These are phyloP conservation scores for Tulasnella calospora DNA, from an alignment of 768 basidiomycete genomes.

Conservation along the genomic window DNA sequence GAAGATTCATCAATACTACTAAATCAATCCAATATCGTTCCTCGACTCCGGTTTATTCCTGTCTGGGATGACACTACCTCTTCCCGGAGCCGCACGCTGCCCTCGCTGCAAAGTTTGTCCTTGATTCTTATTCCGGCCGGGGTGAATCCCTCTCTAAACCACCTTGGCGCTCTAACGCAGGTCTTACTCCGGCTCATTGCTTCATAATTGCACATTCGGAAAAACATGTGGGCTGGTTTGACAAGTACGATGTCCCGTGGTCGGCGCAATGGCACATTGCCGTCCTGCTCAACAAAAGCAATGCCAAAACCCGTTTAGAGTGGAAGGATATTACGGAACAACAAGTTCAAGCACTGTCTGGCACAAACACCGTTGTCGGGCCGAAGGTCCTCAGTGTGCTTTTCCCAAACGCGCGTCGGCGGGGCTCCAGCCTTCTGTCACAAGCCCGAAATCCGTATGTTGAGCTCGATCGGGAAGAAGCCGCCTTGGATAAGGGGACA, in stretches of 20 bases:
- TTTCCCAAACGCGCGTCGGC: background rate
- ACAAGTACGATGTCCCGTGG: slow-evolving; percentile 38
- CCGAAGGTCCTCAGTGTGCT: slow-evolving; percentile 33
- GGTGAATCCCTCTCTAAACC: too few species aligned
- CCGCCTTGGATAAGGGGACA: slow-evolving; percentile 36
- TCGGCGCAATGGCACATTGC: slow-evolving; percentile 55
- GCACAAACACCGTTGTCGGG: slow-evolving; percentile 37
- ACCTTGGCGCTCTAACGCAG: background rate
- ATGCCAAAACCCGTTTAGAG: too few species aligned
- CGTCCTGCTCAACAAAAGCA: slow-evolving; percentile 38
- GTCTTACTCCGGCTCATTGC: background rate
- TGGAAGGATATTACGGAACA: slow-evolving; percentile 37
- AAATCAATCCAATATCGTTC: background rate
- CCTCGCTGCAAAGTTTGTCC: background rate
- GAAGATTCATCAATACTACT: background rate
- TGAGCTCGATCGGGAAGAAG: slow-evolving; percentile 56
- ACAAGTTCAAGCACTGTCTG: slow-evolving; percentile 34
- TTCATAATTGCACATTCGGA: slow-evolving; percentile 5
- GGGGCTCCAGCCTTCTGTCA: background rate
- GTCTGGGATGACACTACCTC: background rate
- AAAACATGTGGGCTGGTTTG: slow-evolving; percentile 27
- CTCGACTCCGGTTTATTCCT: background rate
- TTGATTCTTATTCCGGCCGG: too few species aligned
- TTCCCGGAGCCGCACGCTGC: background rate
- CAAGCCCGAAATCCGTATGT: slow-evolving; percentile 40